Evolutionary conservation across 768 basidiomycete genomes (phyloP).

Genomic region (Mycena albidolilacea): DNA sequence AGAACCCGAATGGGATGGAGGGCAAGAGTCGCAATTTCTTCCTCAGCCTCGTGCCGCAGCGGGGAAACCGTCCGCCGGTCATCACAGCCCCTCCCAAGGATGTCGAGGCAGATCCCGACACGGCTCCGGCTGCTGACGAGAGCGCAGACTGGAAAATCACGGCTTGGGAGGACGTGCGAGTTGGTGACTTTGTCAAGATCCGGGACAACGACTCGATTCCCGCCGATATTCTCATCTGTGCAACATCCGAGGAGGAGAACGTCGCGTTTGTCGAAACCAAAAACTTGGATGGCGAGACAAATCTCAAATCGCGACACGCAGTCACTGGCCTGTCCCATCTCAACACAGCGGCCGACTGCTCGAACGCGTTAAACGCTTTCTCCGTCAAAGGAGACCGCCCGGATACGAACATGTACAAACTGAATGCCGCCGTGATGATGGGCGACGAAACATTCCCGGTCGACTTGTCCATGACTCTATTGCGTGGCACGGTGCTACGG

Average conservation of each 20-base stretch:
- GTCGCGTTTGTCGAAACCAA: constrained; percentile 95
- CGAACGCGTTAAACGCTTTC: constrained; percentile 69
- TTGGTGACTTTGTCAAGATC: constrained; percentile 91
- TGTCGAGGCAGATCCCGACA: constrained; percentile 46
- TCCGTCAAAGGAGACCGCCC: constrained; percentile 88
- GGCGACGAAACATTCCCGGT: constrained; percentile 73
- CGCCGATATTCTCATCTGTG: constrained; percentile 80
- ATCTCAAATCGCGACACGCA: constrained; percentile 95
- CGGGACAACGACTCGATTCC: constrained; percentile 77
- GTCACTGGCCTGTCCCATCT: constrained; percentile 83
- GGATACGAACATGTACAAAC: constrained; percentile 93
- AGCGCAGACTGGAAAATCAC: constrained; percentile 66
- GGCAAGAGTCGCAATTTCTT: constrained; percentile 88
- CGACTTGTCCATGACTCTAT: constrained; percentile 84
- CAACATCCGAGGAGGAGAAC: constrained; percentile 88
- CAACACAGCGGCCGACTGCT: constrained; percentile 74
- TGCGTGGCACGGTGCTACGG: constrained; percentile 94
- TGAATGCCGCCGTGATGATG: constrained; percentile 82
- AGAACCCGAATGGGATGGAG: constrained; percentile 81
- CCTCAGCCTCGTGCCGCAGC: constrained; percentile 62
- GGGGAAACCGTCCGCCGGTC: constrained; percentile 15
- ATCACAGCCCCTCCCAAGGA: constrained; percentile 25
- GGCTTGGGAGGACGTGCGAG: constrained; percentile 90
- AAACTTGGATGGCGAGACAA: constrained; percentile 98
- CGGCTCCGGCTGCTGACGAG: neutral